Conservation (phyloP, 2,329 filamentous ascomycete species). For the Aulographum hederae region DNA sequence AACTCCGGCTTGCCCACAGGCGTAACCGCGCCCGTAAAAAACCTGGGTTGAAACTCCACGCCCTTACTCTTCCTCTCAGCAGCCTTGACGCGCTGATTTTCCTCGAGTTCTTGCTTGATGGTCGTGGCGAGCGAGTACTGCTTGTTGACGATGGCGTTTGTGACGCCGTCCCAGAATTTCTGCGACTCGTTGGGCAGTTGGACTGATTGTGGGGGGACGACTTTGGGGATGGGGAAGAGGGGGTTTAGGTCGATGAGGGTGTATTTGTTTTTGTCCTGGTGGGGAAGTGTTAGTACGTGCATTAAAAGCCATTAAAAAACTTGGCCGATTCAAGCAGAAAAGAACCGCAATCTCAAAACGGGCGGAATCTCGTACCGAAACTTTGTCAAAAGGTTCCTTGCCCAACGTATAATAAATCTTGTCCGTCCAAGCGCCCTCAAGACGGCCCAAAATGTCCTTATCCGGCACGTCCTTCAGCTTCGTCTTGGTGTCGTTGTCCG, state of each 20-base stretch:
- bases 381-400: conserved; percentile 25
- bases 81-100: conserved; percentile 70
- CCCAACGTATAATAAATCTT: conserved; percentile 42
- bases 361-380: conserved; percentile 42
- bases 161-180: conserved; percentile 74
- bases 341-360: conserved; percentile 30
- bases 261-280: conserved; percentile 33
- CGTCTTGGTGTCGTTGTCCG: conserved; percentile 62
- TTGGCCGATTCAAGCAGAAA: too few relatives aligned
- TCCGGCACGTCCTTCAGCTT: conserved; percentile 76
- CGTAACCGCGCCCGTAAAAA: conserved; percentile 53
- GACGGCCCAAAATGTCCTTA: conserved; percentile 61
- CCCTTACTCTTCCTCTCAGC: conserved; percentile 55
- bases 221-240: conserved; percentile 61
- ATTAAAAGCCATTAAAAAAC: conserved; percentile 4
- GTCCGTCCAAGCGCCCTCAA: conserved; percentile 75
- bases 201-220: conserved; percentile 54
- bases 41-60: conserved; percentile 65
- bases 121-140: conserved; percentile 72
- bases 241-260: conserved; percentile 81
- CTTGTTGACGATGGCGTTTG: conserved; percentile 64
- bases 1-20: conserved; percentile 42
- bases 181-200: conserved; percentile 85
- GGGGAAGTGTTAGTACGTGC: conserved; percentile 1
- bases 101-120: conserved; percentile 81